Base-by-base conservation (phyloP, 768 basidiomycete species). In the Coprinopsis cinerea region DNA sequence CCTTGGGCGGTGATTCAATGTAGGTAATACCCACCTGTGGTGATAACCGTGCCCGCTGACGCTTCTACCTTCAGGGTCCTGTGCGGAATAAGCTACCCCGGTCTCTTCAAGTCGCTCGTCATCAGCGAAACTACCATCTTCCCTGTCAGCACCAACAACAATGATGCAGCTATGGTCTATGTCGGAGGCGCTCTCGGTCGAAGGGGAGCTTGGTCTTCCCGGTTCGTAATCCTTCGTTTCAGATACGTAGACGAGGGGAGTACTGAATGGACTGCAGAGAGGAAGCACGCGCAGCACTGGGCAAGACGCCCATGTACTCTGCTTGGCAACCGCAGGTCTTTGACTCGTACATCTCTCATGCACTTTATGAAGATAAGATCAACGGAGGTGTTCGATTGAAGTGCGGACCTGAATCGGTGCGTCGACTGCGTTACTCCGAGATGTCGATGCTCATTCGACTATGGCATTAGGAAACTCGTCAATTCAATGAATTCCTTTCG, bases 1-100 rank as follows among this genome's bases (percentile, higher is more conserved):
- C 62, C 9, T 55, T 63, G n/a, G 60, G 62, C 15, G 57, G 56
- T 4, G 62, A 61, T 44, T 57, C 56, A 11, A 52, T 53, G 62
- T 63, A 52, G 9, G 41, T 39, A 6, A 17, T 11, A 9, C 18
- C 22, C 9, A 23, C 9, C 26, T 51, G 39, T 44, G 7, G 20
- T 42, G 32, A n/a, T 20, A 9, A 22, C 35, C 11, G 26, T 11
- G 42, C 10, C 23, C 4, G 18, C 23, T 44, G 34, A 41, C 4
- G 28, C 18, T 5, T 5, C 28, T 32, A n/a, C n/a, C n/a, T n/a
- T 47, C 42, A 63, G 61, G 10, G 55, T 55, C 1, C 6, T 60
- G 18, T 56, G 55, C 15, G 59, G 53, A 1, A 48, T 63, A 4
- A 57, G 52, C 32, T 61, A 58, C 34, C 62, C 60, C 4, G 52